Evolutionary conservation across 2,329 filamentous ascomycete genomes (phyloP).

Genomic region (Exophiala xenobiotica): DNA sequence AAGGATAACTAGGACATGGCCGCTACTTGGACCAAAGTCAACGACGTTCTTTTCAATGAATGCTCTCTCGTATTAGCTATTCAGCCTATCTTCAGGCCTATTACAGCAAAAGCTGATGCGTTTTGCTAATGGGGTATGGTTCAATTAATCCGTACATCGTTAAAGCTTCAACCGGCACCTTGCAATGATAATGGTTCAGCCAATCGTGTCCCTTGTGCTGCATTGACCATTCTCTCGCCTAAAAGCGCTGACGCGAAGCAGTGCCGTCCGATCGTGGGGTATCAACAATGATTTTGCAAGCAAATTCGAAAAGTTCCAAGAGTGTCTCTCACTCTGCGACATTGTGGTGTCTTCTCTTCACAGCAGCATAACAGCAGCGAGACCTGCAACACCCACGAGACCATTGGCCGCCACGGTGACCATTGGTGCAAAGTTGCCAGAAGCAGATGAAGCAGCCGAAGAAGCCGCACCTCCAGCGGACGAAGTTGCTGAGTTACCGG

Average conservation of each 20-base stretch:
- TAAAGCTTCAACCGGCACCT: conserved; percentile 19
- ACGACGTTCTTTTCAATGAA: neutral
- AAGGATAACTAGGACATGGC: neutral
- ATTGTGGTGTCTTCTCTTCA: conserved; percentile 31
- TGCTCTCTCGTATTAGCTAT: conserved; percentile 18
- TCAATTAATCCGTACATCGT: conserved; percentile 22
- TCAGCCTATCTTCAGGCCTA: conserved; percentile 21
- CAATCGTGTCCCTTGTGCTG: conserved; percentile 13
- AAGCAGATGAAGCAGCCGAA: conserved; percentile 15
- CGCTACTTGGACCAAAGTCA: neutral
- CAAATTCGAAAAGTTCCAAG: conserved; percentile 20
- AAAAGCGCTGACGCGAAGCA: conserved; percentile 14
- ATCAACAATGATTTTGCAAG: conserved; percentile 28
- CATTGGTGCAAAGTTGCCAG: conserved; percentile 22
- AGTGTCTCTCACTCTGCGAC: conserved; percentile 5
- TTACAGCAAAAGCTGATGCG: conserved; percentile 23
- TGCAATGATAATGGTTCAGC: conserved; percentile 15
- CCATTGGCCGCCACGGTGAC: conserved; percentile 30
- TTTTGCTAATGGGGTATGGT: conserved; percentile 14
- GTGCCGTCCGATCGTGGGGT: conserved; percentile 21
- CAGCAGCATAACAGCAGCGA: conserved; percentile 44
- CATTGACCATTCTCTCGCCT: conserved; percentile 9
- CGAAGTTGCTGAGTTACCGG: conserved; percentile 21
- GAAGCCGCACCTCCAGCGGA: conserved; percentile 25
- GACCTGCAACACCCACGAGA: conserved; percentile 40